Conservation (phyloP, 2,329 filamentous ascomycete species). For the Laburnicola sp. region DNA sequence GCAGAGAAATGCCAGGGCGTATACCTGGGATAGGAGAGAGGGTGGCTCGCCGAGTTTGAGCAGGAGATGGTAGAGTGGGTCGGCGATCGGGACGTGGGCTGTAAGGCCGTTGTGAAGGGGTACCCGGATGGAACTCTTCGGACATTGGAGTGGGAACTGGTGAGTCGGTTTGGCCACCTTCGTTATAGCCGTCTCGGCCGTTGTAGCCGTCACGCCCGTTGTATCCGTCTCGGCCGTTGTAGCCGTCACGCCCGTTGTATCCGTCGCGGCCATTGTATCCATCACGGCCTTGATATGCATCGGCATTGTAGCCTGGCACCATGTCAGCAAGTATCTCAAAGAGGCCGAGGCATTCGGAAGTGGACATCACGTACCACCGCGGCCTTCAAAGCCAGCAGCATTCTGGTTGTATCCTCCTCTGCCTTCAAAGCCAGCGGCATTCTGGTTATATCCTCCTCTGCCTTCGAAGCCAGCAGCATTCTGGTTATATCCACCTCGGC, state of each 20-base stretch:
- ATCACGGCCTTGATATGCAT: slow-evolving; percentile 32
- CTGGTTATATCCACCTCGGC: slow-evolving; percentile 34
- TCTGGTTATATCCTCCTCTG: slow-evolving; percentile 31
- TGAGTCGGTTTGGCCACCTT: slow-evolving; percentile 33
- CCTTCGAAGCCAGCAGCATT: slow-evolving; percentile 29
- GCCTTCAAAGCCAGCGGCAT: no score
- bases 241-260: slow-evolving; percentile 35
- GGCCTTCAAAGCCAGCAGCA: slow-evolving; percentile 33
- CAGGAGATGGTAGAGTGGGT: slow-evolving; percentile 25
- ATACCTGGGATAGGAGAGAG: slow-evolving; percentile 43
- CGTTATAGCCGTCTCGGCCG: slow-evolving; percentile 29
- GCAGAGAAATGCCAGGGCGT: slow-evolving; percentile 41
- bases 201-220: slow-evolving; percentile 39
- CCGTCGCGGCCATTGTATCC: slow-evolving; percentile 35
- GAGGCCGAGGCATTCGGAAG: no score
- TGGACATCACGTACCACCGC: no score
- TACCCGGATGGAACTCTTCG: slow-evolving; percentile 40
- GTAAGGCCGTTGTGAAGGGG: slow-evolving; percentile 33
- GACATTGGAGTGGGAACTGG: slow-evolving; percentile 36
- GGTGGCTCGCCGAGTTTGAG: slow-evolving; percentile 40
- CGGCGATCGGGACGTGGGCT: slow-evolving; percentile 36
- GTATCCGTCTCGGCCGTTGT: slow-evolving; percentile 39
- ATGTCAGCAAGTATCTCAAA: no score
- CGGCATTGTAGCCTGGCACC: slow-evolving; percentile 21
- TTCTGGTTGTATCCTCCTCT: no score